phyloP scores from a whole-genome alignment of 1,284 basidiomycete genomes.

The Sporisorium reilianum region DNA sequence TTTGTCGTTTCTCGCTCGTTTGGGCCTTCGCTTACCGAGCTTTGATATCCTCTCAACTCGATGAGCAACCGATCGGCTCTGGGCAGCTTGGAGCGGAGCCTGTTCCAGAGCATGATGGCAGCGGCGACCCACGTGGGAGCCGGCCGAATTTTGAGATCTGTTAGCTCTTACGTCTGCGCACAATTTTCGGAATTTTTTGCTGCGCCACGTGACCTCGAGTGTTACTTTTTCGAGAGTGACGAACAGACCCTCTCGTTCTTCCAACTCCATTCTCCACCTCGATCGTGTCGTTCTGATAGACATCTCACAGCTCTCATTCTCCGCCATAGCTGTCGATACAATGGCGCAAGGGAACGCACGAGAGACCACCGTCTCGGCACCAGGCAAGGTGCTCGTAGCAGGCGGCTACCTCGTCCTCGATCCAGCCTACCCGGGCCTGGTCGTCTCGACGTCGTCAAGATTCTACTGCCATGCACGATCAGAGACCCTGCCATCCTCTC shows the following conservation, averaged over 20 bases:
- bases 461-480: constrained; percentile 80
- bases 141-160: neutral
- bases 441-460: constrained; percentile 83
- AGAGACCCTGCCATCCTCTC: neutral
- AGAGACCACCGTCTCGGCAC: constrained; percentile 79
- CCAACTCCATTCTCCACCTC: constrained; percentile 3
- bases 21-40: no score
- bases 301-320: neutral
- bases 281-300: neutral
- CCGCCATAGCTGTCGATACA: neutral
- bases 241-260: constrained; percentile 12
- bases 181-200: neutral
- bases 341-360: constrained; percentile 15
- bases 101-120: neutral
- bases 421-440: constrained; percentile 66
- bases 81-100: neutral
- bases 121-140: neutral
- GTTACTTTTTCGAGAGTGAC: constrained; percentile 23
- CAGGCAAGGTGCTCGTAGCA: constrained; percentile 89
- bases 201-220: constrained; percentile 30
- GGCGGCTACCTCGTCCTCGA: constrained; percentile 69
- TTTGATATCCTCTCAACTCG: neutral
- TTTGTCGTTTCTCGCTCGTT: no score
- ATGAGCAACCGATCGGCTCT: neutral
- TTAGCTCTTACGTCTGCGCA: neutral